phyloP scores from a whole-genome alignment of 1,284 basidiomycete species.

The Laetiporus sulphureus region DNA sequence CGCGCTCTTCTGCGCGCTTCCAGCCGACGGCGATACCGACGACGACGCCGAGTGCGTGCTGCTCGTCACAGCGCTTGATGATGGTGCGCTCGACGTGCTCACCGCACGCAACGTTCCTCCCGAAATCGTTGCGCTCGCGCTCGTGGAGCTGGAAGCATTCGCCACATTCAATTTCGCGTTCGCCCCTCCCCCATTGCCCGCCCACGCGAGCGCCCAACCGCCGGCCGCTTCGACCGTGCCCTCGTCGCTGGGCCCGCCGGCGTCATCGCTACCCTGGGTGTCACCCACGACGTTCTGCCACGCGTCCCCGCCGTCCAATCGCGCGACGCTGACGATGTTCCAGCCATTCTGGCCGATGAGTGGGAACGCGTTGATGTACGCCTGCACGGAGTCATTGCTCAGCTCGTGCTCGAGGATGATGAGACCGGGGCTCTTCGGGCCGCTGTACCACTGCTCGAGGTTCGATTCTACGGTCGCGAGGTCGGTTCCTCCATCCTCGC shows the following conservation, averaged over 20 bases:
- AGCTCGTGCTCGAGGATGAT: constrained; percentile 84
- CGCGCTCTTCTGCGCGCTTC: background rate
- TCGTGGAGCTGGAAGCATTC: background rate
- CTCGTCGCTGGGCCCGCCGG: background rate
- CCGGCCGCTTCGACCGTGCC: background rate
- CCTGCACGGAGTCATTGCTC: constrained; percentile 50
- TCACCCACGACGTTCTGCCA: constrained; percentile 48
- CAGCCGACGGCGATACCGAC: background rate
- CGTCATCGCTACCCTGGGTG: constrained; percentile 5
- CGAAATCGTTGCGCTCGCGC: background rate
- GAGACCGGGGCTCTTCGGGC: constrained; percentile 67
- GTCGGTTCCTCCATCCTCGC: constrained; percentile 35
- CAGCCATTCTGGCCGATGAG: constrained; percentile 61
- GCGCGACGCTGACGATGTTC: constrained; percentile 52
- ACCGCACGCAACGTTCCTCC: background rate
- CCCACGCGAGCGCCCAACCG: background rate
- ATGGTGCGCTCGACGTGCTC: background rate
- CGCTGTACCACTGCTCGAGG: constrained; percentile 51
- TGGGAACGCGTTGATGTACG: constrained; percentile 68
- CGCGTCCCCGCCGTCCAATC: constrained; percentile 35
- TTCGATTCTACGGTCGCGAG: constrained; percentile 34
- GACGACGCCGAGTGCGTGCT: background rate
- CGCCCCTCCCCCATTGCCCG: background rate
- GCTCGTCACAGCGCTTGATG: no score
- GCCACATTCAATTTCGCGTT: background rate